phyloP scores from a whole-genome alignment of 169 alveolate genomes.

The Theileria orientalis region DNA sequence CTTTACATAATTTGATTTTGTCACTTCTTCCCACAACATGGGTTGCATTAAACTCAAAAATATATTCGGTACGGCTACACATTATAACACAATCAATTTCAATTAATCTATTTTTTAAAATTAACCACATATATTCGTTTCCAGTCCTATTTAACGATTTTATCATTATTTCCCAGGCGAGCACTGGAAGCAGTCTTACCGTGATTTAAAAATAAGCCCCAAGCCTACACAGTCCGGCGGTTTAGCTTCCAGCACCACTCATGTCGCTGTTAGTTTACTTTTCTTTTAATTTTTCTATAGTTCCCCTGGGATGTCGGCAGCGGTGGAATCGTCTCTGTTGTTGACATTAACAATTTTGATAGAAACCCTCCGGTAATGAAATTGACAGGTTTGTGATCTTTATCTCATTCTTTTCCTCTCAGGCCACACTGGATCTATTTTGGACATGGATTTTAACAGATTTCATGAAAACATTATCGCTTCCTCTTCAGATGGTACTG shows the following conservation, averaged over 20 bases:
- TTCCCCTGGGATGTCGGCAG: constrained; percentile 80
- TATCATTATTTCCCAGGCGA: constrained; percentile 35
- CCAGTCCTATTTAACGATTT: background rate
- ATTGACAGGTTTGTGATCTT: constrained; percentile 50
- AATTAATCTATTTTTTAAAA: background rate
- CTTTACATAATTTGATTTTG: no score
- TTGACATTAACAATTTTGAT: constrained; percentile 61
- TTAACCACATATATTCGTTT: background rate
- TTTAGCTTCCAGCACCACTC: constrained; percentile 51
- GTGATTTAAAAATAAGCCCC: constrained; percentile 51
- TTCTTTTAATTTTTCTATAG: constrained; percentile 22
- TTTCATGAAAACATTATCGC: constrained; percentile 66
- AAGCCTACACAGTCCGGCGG: constrained; percentile 60
- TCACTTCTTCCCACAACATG: constrained; percentile 1
- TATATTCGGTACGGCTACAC: constrained; percentile 20
- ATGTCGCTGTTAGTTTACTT: constrained; percentile 51
- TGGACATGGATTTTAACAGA: constrained; percentile 69
- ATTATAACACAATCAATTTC: background rate
- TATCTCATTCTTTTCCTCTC: no score
- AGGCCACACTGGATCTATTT: constrained; percentile 69
- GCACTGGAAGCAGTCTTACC: constrained; percentile 61
- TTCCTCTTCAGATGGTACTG: constrained; percentile 72
- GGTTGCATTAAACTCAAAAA: constrained; percentile 33
- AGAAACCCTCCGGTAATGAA: constrained; percentile 65
- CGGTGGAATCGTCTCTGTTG: constrained; percentile 71